Evolutionary conservation across 2,329 filamentous ascomycete genomes (phyloP).

Genomic region (Juglanconis oblonga): DNA sequence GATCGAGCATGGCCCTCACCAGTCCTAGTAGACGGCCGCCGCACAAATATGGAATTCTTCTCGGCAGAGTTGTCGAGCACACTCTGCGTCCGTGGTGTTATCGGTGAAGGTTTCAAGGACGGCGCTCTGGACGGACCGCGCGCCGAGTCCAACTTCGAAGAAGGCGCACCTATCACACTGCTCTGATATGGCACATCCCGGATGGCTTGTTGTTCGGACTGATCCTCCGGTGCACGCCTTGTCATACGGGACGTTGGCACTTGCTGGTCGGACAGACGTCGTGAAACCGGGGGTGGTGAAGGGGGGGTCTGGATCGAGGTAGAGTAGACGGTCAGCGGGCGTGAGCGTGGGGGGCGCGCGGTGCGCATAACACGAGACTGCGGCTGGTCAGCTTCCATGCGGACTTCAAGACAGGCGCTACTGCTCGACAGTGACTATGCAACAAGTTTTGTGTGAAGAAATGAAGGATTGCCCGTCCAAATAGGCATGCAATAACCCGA

Average conservation of each 20-base stretch:
- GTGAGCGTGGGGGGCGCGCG: slow-evolving; percentile 36
- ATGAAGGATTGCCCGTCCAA: slow-evolving; percentile 10
- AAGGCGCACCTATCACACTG: slow-evolving; percentile 39
- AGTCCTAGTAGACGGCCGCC: slow-evolving; percentile 25
- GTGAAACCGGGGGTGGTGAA: slow-evolving; percentile 49
- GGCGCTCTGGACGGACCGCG: slow-evolving; percentile 31
- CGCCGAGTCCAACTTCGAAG: slow-evolving; percentile 31
- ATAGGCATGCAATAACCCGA: slow-evolving; percentile 10
- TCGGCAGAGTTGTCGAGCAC: slow-evolving; percentile 41
- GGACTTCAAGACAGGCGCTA: slow-evolving; percentile 18
- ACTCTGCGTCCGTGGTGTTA: slow-evolving; percentile 46
- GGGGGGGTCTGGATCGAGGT: slow-evolving; percentile 39
- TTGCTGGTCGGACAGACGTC: slow-evolving; percentile 57
- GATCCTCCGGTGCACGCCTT: slow-evolving; percentile 40
- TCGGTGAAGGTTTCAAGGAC: slow-evolving; percentile 38
- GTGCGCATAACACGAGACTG: slow-evolving; percentile 48
- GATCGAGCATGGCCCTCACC: slow-evolving; percentile 12
- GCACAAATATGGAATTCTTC: slow-evolving; percentile 27
- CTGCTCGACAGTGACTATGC: background rate
- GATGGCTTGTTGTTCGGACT: slow-evolving; percentile 34
- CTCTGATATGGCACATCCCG: slow-evolving; percentile 45
- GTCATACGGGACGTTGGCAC: slow-evolving; percentile 40
- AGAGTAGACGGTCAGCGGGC: slow-evolving; percentile 52
- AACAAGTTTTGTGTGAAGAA: slow-evolving; percentile 4
- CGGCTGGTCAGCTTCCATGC: slow-evolving; percentile 23